phyloP scores from a whole-genome alignment of 495 filamentous ascomycete genomes.

The Talaromyces adpressus region DNA sequence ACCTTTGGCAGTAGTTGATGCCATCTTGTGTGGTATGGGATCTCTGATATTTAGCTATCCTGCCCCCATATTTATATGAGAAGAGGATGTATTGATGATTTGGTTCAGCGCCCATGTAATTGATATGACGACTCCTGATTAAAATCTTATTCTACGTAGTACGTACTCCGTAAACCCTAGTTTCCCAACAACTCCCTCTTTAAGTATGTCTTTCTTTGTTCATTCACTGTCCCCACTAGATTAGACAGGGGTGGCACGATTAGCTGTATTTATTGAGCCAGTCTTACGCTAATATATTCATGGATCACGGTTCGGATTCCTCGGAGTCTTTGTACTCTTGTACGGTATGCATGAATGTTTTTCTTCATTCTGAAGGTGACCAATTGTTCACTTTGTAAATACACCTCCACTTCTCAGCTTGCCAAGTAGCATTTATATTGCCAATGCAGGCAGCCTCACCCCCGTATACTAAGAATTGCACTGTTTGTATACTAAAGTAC shows the following conservation, averaged over 20 bases:
- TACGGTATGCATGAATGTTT: no score
- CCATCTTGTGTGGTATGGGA: not conserved
- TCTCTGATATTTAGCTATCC: not conserved
- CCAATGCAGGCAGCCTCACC: no score
- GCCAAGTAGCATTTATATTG: no score
- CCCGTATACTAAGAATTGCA: no score
- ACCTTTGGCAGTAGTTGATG: slow-evolving; percentile 11
- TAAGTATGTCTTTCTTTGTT: not conserved
- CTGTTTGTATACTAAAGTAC: no score
- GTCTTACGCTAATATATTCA: not conserved
- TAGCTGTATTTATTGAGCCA: slow-evolving; percentile 1
- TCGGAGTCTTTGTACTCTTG: no score
- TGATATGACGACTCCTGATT: not conserved
- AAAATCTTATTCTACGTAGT: not conserved
- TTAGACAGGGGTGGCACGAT: not conserved
- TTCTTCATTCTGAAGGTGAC: no score
- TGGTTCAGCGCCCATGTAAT: not conserved
- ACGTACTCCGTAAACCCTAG: not conserved
- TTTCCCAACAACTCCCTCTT: not conserved
- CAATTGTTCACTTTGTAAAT: no score
- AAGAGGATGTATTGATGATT: not conserved
- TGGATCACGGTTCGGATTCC: no score
- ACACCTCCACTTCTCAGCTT: no score
- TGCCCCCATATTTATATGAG: not conserved
- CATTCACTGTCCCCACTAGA: not conserved